Evolutionary conservation across 495 filamentous ascomycete genomes (phyloP), one percentile per base, ranked within the genome.

Genomic region (Penicillium roqueforti): DNA sequence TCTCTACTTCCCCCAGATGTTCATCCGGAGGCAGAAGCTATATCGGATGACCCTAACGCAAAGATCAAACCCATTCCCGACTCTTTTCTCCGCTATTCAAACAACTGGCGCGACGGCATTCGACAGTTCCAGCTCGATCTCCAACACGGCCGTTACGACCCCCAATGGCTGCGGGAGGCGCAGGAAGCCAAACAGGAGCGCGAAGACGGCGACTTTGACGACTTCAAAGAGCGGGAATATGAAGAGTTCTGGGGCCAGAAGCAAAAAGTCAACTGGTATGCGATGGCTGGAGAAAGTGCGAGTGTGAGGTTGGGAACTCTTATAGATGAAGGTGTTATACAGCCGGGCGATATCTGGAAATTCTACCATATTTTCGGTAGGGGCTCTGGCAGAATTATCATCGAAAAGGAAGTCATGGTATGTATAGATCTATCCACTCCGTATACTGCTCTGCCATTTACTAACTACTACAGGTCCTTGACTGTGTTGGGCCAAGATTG

Each of bases 221-320:
- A 78, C 6, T 88, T 81, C 65, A 84, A 89, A 62, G 80, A 83
- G 44, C 57, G 73, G 4, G 76, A 86, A 36, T 87, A 83, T 32
- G 83, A 90, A 68, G 67, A 79, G 31, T 85, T 82, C 51, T 95
- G 88, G 88, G 84, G 80, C 0, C 79, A 87, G 51, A 82, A 85
- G 47, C 78, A 84, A 63, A 80, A 71, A 49, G 55, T 75, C 20
- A 61, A 64, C 26, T 64, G 51, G 20, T 48, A 38, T 11, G 54
- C 70, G n/a, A 22, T 60, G 38, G 75, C 79, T 20, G 82, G 80
- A 20, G 70, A 83, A 56, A 72, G 75, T 47, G 67, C 74, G 11
- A 68, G 69, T 14, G 67, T 84, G 9, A 84, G 77, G 55, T 53
- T 83, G 11, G 57, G 66, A 9, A 72, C 72, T 1, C 57, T 82